These are phyloP conservation scores for Linnemannia hyalina DNA, from an alignment of 192 early-diverging fungal species.

Conservation along the genomic window DNA sequence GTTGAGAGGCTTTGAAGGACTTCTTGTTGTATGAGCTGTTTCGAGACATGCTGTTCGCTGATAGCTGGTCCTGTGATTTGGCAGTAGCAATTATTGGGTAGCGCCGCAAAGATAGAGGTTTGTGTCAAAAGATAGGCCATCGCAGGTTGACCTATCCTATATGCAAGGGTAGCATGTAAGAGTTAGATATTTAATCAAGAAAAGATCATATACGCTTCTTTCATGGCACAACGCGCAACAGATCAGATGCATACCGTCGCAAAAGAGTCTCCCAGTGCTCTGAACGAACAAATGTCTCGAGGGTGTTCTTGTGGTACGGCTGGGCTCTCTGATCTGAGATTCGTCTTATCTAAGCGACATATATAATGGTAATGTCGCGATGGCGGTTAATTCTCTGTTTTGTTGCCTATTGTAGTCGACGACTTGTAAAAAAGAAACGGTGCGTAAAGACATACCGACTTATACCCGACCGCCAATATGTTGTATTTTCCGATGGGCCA, in stretches of 20 bases:
- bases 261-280: conserved; percentile 21
- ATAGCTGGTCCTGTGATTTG: conserved; percentile 51
- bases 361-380: not conserved
- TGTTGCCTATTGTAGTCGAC: not conserved
- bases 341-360: not conserved
- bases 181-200: not conserved
- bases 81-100: conserved; percentile 56
- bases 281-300: conserved; percentile 32
- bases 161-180: not conserved
- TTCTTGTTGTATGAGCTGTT: not conserved
- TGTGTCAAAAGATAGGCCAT: conserved; percentile 47
- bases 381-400: not conserved
- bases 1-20: conserved; percentile 14
- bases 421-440: not conserved
- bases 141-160: conserved; percentile 41
- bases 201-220: not conserved
- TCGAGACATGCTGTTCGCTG: conserved; percentile 25
- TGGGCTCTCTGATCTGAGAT: conserved; percentile 6
- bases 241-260: conserved; percentile 11
- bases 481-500: conserved; percentile 10
- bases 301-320: conserved; percentile 22
- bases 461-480: conserved; percentile 35
- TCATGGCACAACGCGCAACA: not conserved
- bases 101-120: conserved; percentile 48
- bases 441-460: conserved; percentile 4